Evolutionary conservation across 1,284 basidiomycete genomes (phyloP).

Genomic region (Ustilago esculenta): DNA sequence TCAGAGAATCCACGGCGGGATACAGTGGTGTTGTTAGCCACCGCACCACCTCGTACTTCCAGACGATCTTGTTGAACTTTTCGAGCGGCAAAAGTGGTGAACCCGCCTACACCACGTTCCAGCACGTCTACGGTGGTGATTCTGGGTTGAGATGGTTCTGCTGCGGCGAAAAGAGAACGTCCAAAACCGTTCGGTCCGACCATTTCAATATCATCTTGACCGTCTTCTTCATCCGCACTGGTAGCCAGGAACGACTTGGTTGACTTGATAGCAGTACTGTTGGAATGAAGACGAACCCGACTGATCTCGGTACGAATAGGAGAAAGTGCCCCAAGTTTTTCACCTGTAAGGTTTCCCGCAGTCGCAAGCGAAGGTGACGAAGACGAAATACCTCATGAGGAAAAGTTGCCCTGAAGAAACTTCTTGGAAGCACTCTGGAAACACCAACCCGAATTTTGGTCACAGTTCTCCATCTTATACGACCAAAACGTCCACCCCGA

Average conservation of each 20-base stretch:
- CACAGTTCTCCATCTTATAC: constrained; percentile 69
- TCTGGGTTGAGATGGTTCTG: neutral
- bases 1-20: constrained; percentile 72
- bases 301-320: constrained; percentile 29
- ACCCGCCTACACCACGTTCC: constrained; percentile 22
- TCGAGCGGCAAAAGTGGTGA: constrained; percentile 27
- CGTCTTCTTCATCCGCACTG: constrained; percentile 3
- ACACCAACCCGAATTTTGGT: constrained; percentile 65
- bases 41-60: neutral
- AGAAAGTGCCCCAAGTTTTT: constrained; percentile 11
- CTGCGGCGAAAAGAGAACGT: constrained; percentile 15
- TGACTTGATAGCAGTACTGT: constrained; percentile 5
- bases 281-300: constrained; percentile 20
- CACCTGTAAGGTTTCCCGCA: constrained; percentile 11
- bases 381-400: constrained; percentile 52
- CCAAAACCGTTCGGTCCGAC: constrained; percentile 38
- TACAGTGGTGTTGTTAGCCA: constrained; percentile 9
- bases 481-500: constrained; percentile 81
- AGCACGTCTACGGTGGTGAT: neutral
- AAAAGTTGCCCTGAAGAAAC: constrained; percentile 51
- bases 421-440: constrained; percentile 53
- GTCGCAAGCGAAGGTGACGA: constrained; percentile 5
- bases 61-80: constrained; percentile 7
- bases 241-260: constrained; percentile 27
- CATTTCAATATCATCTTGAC: constrained; percentile 7